Percentiles rank a stretch among this genome's conserved stretches.
Conservation (phyloP, 768 basidiomycete genomes). For the Rhizopogon roseolus region DNA sequence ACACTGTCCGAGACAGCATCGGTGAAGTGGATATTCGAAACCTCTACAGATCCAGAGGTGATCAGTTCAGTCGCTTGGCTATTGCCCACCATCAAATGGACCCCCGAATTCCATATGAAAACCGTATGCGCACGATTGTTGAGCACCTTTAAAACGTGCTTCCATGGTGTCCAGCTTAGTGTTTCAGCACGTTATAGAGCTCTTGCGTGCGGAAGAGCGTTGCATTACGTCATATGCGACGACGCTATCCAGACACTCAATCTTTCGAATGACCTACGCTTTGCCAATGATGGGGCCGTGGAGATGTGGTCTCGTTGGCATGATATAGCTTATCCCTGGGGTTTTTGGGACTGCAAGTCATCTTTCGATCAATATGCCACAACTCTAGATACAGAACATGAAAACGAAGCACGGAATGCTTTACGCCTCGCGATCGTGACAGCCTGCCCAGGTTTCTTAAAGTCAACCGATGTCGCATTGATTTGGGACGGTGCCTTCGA, state of each 20-base stretch:
- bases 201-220: background rate
- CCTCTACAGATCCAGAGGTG: constrained; percentile 12
- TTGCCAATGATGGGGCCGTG: background rate
- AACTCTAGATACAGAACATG: background rate
- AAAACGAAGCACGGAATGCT: background rate
- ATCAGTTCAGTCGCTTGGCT: background rate
- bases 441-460: background rate
- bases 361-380: background rate
- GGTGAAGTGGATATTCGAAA: constrained; percentile 14
- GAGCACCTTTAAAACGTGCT: background rate
- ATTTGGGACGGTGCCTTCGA: background rate
- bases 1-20: background rate
- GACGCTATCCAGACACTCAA: background rate
- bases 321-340: background rate
- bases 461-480: background rate
- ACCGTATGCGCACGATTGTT: background rate
- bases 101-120: background rate
- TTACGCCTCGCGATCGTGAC: constrained; percentile 2
- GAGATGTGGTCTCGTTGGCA: background rate
- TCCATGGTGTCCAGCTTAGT: background rate
- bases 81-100: background rate
- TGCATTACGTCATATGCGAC: background rate
- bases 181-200: background rate
- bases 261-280: background rate
- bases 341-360: background rate